Base-by-base conservation (phyloP, 2,329 filamentous ascomycete species). In the Apiospora marii region DNA sequence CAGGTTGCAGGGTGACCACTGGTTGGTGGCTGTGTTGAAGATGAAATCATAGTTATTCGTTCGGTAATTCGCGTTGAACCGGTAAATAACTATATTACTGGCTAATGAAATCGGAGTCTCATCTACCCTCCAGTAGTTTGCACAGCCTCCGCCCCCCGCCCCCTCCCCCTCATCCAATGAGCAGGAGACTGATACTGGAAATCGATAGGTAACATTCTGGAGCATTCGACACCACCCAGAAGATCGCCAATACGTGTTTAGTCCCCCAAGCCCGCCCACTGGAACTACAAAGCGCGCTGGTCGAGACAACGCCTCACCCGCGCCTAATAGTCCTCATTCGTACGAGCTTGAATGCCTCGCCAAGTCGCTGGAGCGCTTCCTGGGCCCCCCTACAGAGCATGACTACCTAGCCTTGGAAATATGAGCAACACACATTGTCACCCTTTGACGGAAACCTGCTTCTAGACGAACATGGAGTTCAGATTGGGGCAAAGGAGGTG, bases 361-460 rank as follows among this genome's bases (percentile, higher is more conserved):
- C 24, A 24, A 41, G 51, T 68, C 70, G 16, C n/a, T 71, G 27
- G 70, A 68, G 46, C 41, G 58, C 10, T 68, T 46, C 61, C 24
- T 71, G 22, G 70, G 70, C 1, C 37, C 37, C 34, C 44, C 70
- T 49, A 34, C 58, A 14, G 0, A 5, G 1, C 10, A 19, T 34
- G 70, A 71, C 30, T 68, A 68, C 43, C 44, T 64, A 22, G 58
- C 58, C 58, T n/a, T 64, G 58, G 34, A 41, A 8, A 12, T 64
- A 24, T 41, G 30, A 64, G 8, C 34, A 13, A 13, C 30, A 41
- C 10, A 64, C 34, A 37, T 30, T 30, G 4, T 22, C 34, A n/a
- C 27, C 12, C 7, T 10, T n/a, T 6, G 12, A 19, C 10, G 34
- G 14, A 16, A 7, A 19, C 5, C n/a, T 22, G 27, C 6, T 61